A percentile compares a stretch with the other conserved stretches of the same genome.
Conservation (phyloP, 2,329 filamentous ascomycete genomes). For the Ciborinia camelliae region DNA sequence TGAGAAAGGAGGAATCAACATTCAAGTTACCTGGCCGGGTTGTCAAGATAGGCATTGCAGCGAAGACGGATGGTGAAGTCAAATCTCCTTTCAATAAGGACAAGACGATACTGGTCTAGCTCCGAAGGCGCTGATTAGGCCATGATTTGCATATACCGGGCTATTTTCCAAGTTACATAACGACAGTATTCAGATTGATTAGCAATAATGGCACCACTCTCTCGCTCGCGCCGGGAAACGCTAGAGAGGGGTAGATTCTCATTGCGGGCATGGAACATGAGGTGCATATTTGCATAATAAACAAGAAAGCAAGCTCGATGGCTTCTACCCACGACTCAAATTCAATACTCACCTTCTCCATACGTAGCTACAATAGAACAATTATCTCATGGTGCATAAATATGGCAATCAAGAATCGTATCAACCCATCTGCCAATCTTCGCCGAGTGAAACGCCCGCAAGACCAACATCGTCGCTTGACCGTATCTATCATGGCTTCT, state of each 20-base stretch:
- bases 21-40: not conserved
- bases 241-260: not conserved
- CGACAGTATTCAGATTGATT: not conserved
- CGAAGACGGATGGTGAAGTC: not conserved
- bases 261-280: not conserved
- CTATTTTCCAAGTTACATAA: not conserved
- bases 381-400: not conserved
- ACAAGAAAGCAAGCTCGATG: not conserved
- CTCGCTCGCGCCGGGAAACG: not conserved
- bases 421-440: not conserved
- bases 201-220: not conserved
- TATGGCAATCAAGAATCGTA: slow-evolving; percentile 3
- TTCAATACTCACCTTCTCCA: not conserved
- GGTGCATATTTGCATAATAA: not conserved
- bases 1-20: not conserved
- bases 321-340: not conserved
- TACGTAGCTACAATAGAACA: not conserved
- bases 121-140: not conserved
- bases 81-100: too few species aligned
- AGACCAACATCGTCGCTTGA: not conserved
- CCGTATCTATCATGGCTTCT: not conserved
- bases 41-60: not conserved
- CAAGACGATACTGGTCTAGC: not conserved
- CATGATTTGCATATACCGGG: not conserved
- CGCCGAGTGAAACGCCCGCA: not conserved